These are phyloP conservation scores for Paraphoma sp. DNA, from an alignment of 2,329 filamentous ascomycete genomes.

Conservation along the genomic window DNA sequence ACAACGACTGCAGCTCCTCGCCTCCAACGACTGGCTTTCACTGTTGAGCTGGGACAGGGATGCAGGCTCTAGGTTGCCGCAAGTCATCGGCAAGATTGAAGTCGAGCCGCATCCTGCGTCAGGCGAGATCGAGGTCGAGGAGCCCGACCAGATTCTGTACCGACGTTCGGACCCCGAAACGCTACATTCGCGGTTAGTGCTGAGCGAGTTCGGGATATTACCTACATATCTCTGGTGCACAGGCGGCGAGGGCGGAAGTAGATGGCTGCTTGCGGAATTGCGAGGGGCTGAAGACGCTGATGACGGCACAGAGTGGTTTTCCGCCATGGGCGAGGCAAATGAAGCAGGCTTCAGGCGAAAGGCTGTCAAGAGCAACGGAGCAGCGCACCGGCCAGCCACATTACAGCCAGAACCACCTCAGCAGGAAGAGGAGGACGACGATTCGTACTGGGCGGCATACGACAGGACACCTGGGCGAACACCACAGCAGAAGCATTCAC, in stretches of 20 bases:
- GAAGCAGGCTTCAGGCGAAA: conserved; percentile 49
- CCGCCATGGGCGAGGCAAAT: conserved; percentile 67
- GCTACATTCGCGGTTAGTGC: conserved; percentile 69
- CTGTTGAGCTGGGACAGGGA: conserved; percentile 72
- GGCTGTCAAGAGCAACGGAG: conserved; percentile 25
- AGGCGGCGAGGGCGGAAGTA: conserved; percentile 67
- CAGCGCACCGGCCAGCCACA: conserved; percentile 10
- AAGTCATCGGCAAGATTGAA: conserved; percentile 66
- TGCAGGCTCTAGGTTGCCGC: conserved; percentile 64
- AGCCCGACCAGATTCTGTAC: conserved; percentile 68
- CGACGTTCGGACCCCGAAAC: conserved; percentile 77
- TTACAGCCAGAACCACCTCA: conserved; percentile 21
- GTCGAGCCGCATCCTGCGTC: conserved; percentile 83
- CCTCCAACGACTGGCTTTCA: conserved; percentile 72
- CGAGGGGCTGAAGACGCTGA: conserved; percentile 62
- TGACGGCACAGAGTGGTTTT: conserved; percentile 65
- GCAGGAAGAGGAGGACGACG: conserved; percentile 66
- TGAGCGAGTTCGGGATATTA: conserved; percentile 67
- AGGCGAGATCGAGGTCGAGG: conserved; percentile 79
- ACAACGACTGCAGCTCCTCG: conserved; percentile 68
- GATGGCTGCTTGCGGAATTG: conserved; percentile 77
- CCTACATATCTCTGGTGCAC: conserved; percentile 75
- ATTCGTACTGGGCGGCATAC: conserved; percentile 82
- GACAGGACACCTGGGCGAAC: conserved; percentile 67
- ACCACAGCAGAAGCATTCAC: conserved; percentile 62